Evolutionary conservation across 2,329 filamentous ascomycete species (phyloP), one percentile per base, ranked within the genome.

Genomic region (Aspergillus flavus): DNA sequence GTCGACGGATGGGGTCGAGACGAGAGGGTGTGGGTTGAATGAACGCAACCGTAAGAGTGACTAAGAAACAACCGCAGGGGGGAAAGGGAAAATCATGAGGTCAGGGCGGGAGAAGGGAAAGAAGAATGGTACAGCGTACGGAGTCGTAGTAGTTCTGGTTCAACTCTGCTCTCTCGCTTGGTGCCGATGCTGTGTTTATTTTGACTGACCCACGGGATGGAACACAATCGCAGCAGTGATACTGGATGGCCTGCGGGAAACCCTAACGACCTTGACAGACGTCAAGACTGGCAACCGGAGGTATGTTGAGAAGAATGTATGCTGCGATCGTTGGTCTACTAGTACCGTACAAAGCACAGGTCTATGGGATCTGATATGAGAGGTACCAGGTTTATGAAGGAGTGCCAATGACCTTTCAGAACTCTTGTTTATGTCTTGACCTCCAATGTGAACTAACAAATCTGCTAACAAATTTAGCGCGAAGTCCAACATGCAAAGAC

Each of bases 171-270:
- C 63, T 64, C 63, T 70, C 69, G 69, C 69, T 70, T 69, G 64
- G 53, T 63, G 59, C 62, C 61, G 66, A 57, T 60, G 55, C 54
- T 68, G 64, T 71, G 68, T 75, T 76, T 77, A 74, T 77, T 77
- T 74, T 75, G 75, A 73, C 69, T 71, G 72, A 72, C 73, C 68
- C 67, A 62, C 63, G 54, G 46, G 34, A 36, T 23, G 26, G 41
- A 48, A 23, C 72, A 72, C 72, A 16, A 16, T 36, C 34, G 34
- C 68, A 65, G 62, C 61, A 10, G 32, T 34, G 50, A 48, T n/a
- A 46, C 57, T 53, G 52, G 26, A 46, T 30, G 48, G 41, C 43
- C 34, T 50, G 55, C 14, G 26, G 46, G 30, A 54, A 36, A 54
- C 30, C 52, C 30, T 54, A 48, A 28, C 39, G 57, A 12, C 10